A percentile compares a stretch with the other conserved stretches of the same genome.
Evolutionary conservation across 1,139 yeast species (phyloP).

Genomic region (Zhuliangozyma blackwelliae): DNA sequence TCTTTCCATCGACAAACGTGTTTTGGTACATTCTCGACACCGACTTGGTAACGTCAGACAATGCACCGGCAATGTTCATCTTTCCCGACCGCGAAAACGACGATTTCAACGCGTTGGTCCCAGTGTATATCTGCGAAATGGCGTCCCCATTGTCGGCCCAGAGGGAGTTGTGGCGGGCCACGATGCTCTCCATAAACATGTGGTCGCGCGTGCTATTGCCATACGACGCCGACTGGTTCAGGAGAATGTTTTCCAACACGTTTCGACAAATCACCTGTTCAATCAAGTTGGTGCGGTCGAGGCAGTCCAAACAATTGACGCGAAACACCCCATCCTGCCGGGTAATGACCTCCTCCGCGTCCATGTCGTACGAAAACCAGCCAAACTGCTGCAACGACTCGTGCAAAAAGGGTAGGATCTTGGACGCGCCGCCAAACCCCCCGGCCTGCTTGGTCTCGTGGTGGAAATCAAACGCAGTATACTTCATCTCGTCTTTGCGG

Average conservation of each 20-base stretch:
- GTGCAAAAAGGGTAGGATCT: slow-evolving; percentile 59
- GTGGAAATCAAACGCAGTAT: slow-evolving; percentile 91
- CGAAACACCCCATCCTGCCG: slow-evolving; percentile 89
- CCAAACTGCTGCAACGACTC: slow-evolving; percentile 75
- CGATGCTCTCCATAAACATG: slow-evolving; percentile 41
- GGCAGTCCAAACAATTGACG: slow-evolving; percentile 90
- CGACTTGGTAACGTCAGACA: slow-evolving; percentile 93
- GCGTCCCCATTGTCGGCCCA: slow-evolving; percentile 99
- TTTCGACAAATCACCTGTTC: slow-evolving; percentile 72
- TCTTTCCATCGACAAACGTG: slow-evolving; percentile 87
- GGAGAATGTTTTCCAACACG: slow-evolving; percentile 63
- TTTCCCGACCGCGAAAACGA: slow-evolving; percentile 92
- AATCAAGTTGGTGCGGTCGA: slow-evolving; percentile 89
- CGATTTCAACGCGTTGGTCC: slow-evolving; percentile 93
- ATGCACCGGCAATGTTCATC: slow-evolving; percentile 93
- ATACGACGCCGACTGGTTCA: slow-evolving; percentile 32
- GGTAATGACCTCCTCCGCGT: slow-evolving; percentile 46
- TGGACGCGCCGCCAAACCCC: slow-evolving; percentile 80
- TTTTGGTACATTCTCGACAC: slow-evolving; percentile 94
- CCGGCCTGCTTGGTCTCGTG: slow-evolving; percentile 78
- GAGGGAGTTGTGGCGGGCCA: slow-evolving; percentile 66
- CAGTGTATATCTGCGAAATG: slow-evolving; percentile 92
- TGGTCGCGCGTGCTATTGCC: slow-evolving; percentile 20
- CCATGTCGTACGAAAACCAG: slow-evolving; percentile 63
- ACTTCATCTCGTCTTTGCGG: slow-evolving; percentile 46